Evolutionary conservation across 2,329 filamentous ascomycete species (phyloP), one percentile per base, ranked within the genome.

Genomic region (Chaetomiaceae sp.): DNA sequence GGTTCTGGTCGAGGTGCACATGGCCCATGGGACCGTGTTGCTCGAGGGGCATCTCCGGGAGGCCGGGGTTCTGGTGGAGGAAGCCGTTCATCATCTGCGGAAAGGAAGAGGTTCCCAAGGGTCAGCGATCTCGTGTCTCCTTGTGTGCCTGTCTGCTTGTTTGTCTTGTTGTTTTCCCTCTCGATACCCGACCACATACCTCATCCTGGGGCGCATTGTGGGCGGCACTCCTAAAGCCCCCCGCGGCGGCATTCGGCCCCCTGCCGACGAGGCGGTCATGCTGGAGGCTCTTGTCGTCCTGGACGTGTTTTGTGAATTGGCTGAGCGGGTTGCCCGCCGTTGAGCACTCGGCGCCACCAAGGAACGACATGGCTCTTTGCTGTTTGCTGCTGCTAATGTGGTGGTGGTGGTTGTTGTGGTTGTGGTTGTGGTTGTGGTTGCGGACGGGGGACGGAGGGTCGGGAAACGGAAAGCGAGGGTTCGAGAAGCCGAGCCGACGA

Each of bases 261-360:
- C 85, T 77, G 56, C 88, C 89, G 54, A 88, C 84, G 55, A 97
- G 76, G 53, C 93, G 83, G 70, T 99, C 93, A 63, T 91, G 81
- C 72, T 97, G 93, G 51, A 97, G 75, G 51, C 88, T 93, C 72
- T 91, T 95, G 74, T 99, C 93, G 78, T 95, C 89, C 66, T 95
- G 88, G 51, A 93, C 89, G 70, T 96, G 91, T 72, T 99, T 99
- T 58, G 91, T 89, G 69, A 99, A 95, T 76, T 97, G 93, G 67
- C 89, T 92, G 63, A 99, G 83, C 51, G 95, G 93, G 70, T 99
- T 99, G 65, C 86, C 89, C 58, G 88, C 90, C 55, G 93, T 95
- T 50, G 92, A 97, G 78, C 93, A 99, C 74, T 97, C 93, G 62
- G 92, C 87, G 62, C 92, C 91, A 71, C 89, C 89, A 63, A 97